Conservation (phyloP, 1,284 basidiomycete species). For the Trametes hirsuta region DNA sequence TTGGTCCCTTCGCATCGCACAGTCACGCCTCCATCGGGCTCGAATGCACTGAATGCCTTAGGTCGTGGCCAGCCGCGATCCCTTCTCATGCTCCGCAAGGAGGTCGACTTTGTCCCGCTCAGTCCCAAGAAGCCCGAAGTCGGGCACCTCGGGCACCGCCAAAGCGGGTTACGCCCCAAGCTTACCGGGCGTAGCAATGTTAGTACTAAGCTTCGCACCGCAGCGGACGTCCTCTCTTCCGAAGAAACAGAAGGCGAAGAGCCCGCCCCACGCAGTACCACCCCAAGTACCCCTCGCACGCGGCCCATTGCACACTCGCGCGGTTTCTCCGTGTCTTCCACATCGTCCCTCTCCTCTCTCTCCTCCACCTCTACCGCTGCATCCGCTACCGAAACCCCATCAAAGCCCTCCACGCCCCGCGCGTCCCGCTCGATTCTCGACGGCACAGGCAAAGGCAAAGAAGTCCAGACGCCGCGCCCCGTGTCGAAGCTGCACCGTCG, state of each 20-base stretch:
- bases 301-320: slow-evolving; percentile 19
- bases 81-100: slow-evolving; percentile 65
- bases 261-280: background rate
- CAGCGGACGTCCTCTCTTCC: slow-evolving; percentile 12
- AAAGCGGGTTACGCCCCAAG: slow-evolving; percentile 33
- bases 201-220: slow-evolving; percentile 8
- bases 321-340: slow-evolving; percentile 20
- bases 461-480: slow-evolving; percentile 14
- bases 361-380: slow-evolving; percentile 6
- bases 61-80: slow-evolving; percentile 43
- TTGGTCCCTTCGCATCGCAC: slow-evolving; percentile 24
- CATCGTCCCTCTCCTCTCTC: slow-evolving; percentile 13
- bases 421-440: slow-evolving; percentile 2
- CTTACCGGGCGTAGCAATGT: slow-evolving; percentile 13
- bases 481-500: slow-evolving; percentile 30
- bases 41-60: slow-evolving; percentile 7
- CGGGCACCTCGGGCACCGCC: slow-evolving; percentile 34
- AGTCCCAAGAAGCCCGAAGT: slow-evolving; percentile 62
- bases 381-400: background rate
- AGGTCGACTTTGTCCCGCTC: slow-evolving; percentile 70
- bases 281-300: slow-evolving; percentile 12
- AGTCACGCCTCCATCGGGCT: slow-evolving; percentile 23
- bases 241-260: slow-evolving; percentile 21
- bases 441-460: background rate
- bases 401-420: background rate